Percentiles rank a stretch among this genome's conserved stretches.
Conservation (phyloP, 805 yeast genomes). For the Ogataea ganodermae region DNA sequence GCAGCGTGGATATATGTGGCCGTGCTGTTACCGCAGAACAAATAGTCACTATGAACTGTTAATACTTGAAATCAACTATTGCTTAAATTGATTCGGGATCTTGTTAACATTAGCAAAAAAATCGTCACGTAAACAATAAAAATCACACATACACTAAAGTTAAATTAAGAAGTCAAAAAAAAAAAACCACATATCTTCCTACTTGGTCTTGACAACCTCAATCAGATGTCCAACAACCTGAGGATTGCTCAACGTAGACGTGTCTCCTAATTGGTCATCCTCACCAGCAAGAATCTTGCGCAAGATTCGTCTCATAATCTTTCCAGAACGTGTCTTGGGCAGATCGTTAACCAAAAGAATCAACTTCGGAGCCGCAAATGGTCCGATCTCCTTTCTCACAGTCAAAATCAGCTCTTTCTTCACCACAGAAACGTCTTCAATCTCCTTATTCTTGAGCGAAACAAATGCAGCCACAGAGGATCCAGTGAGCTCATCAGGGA, state of each 20-base stretch:
- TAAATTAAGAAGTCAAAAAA: not conserved
- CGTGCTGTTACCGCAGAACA: too few species aligned
- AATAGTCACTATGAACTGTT: too few species aligned
- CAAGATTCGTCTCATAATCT: constrained; percentile 83
- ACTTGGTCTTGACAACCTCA: constrained; percentile 42
- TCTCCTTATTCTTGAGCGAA: constrained; percentile 58
- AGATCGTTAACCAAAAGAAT: constrained; percentile 73
- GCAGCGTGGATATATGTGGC: constrained; percentile 7
- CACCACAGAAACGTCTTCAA: constrained; percentile 51
- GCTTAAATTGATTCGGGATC: too few species aligned
- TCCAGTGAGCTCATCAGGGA: constrained; percentile 81
- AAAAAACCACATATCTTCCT: not conserved
- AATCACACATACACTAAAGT: too few species aligned
- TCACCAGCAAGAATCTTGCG: constrained; percentile 75
- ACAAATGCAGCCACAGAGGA: constrained; percentile 85
- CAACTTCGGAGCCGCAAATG: constrained; percentile 82
- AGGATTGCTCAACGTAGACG: constrained; percentile 76
- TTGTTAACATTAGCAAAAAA: not conserved
- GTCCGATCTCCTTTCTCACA: constrained; percentile 79
- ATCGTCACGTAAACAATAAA: too few species aligned
- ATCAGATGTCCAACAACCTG: constrained; percentile 69
- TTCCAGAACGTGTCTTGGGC: constrained; percentile 86
- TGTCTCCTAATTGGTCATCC: constrained; percentile 81
- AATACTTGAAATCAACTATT: too few species aligned
- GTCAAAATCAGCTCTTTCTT: constrained; percentile 67